Base-by-base conservation (phyloP, 1,284 basidiomycete species). In the Ganoderma resinaceum region DNA sequence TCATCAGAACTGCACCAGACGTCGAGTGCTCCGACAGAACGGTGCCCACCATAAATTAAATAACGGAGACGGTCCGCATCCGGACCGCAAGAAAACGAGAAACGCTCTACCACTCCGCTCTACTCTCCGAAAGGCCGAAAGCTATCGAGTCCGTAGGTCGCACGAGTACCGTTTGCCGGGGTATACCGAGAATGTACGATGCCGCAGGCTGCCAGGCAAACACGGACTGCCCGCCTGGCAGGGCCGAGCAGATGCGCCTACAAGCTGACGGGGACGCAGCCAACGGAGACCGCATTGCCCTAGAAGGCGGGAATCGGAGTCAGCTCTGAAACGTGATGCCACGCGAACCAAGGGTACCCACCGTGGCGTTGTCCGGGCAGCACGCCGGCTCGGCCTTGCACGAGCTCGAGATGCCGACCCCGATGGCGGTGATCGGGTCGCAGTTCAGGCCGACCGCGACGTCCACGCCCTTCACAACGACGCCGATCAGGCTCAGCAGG, bases 361-460 rank as follows among this genome's bases (percentile, higher is more conserved):
- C 71, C 42, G 49, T 20, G 65, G 37, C 66, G 62, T 70, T 73
- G 67, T 70, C 43, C 42, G 40, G 18, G 72, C 70, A 71, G 72
- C 70, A 71, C 31, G 70, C 66, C 12, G 33, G 62, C 58, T 65
- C 62, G 23, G 70, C 33, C 23, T 53, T n/a, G 70, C 79, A 79
- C 12, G 55, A 38, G 52, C 52, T 68, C 43, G 76, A 73, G 55
- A 71, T 66, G 62, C 73, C 75, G 43, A 75, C 72, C 42, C 76
- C 75, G 69, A 77, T 61, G 61, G 76, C 69, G 67, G 55, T 66
- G 69, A 77, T 68, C 9, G 77, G 76, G 20, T 66, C 66, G 73
- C 76, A 76, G 69, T 43, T 63, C 31, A 74, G 29, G 9, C 74
- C 73, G 23, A 76, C 26, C 37, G 67, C 66, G 33, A 64, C 71